Conservation (phyloP, 805 yeast species). For the Schizosaccharomyces lindneri region DNA sequence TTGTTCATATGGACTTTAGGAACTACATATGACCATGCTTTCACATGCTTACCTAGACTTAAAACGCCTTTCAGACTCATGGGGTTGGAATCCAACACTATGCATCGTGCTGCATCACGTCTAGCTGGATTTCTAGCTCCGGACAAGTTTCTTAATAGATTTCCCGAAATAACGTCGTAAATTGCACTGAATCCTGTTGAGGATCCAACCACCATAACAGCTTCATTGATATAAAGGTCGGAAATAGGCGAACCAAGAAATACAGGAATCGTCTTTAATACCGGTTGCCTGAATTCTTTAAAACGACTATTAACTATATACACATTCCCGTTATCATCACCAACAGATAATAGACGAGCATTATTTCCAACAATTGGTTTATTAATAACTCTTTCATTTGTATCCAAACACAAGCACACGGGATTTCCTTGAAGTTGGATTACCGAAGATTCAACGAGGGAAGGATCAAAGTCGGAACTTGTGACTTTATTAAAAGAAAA, state of each 20-base stretch:
- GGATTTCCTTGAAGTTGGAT: not conserved
- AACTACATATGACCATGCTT: not conserved
- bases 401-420: not conserved
- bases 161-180: not conserved
- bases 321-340: constrained; percentile 1
- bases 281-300: no score
- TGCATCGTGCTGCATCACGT: not conserved
- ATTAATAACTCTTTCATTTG: not conserved
- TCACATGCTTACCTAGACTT: not conserved
- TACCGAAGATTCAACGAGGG: not conserved
- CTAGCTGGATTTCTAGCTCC: not conserved
- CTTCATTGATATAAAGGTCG: not conserved
- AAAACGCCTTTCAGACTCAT: not conserved
- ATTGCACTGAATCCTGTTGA: not conserved
- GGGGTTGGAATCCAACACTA: not conserved
- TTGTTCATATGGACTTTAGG: not conserved
- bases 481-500: not conserved
- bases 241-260: not conserved
- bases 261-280: not conserved
- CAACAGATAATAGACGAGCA: constrained; percentile 1
- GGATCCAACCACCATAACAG: not conserved
- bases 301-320: not conserved
- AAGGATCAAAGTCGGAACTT: not conserved
- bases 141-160: not conserved
- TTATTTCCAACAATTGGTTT: not conserved